Conservation (phyloP, 2,329 filamentous ascomycete genomes). For the Phyllosticta citriasiana region DNA sequence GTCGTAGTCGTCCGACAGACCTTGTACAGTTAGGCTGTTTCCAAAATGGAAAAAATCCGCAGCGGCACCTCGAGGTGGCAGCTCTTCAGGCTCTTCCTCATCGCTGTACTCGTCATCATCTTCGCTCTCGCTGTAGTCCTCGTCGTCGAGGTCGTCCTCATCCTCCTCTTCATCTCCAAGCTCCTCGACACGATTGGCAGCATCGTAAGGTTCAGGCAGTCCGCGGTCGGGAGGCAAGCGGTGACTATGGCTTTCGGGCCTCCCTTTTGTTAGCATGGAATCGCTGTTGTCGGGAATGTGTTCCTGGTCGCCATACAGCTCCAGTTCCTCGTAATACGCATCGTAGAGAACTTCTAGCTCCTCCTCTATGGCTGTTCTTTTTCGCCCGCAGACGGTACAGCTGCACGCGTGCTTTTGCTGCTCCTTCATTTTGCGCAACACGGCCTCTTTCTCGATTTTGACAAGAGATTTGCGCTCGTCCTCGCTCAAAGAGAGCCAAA, state of each 20-base stretch:
- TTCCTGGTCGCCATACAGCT: constrained; percentile 87
- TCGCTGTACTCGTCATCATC: constrained; percentile 51
- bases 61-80: constrained; percentile 53
- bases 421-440: constrained; percentile 98
- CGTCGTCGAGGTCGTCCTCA: constrained; percentile 42
- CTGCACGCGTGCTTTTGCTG: constrained; percentile 99
- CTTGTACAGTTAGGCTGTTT: constrained; percentile 91
- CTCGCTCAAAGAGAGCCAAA: constrained; percentile 91
- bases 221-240: constrained; percentile 47
- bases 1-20: constrained; percentile 30
- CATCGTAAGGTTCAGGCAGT: constrained; percentile 54
- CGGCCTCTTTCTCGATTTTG: constrained; percentile 97
- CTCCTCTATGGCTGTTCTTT: constrained; percentile 94
- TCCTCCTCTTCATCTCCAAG: constrained; percentile 45
- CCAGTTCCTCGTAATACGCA: constrained; percentile 95
- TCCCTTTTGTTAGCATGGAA: constrained; percentile 53
- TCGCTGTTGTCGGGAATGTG: constrained; percentile 55
- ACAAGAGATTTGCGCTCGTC: constrained; percentile 90
- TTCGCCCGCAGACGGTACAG: constrained; percentile 92
- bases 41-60: constrained; percentile 95
- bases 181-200: constrained; percentile 54
- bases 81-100: constrained; percentile 54
- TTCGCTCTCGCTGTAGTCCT: constrained; percentile 41
- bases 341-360: constrained; percentile 96
- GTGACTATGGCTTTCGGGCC: constrained; percentile 8